Evolutionary conservation across 768 basidiomycete genomes (phyloP).

Genomic region (Tremella fuciformis): DNA sequence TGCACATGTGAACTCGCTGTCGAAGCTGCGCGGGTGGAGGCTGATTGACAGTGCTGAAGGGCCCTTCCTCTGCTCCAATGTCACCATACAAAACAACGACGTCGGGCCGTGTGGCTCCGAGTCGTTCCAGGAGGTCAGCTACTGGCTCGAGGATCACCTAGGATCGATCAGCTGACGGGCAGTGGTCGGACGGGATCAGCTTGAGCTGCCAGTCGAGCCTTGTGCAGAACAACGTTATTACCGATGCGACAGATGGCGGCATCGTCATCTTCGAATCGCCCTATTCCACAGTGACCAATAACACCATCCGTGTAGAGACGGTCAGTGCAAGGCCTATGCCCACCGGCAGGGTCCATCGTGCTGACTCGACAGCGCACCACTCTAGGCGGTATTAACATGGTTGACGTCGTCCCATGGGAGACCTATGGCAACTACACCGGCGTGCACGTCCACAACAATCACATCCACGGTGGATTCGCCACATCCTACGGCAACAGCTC

Average conservation of each 20-base stretch:
- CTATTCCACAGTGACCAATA: conserved; percentile 38
- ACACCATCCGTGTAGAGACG: conserved; percentile 42
- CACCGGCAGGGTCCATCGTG: neutral
- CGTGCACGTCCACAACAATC: conserved; percentile 34
- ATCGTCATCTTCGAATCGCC: conserved; percentile 49
- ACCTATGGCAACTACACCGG: conserved; percentile 41
- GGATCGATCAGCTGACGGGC: conserved; percentile 7
- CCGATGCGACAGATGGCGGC: conserved; percentile 24
- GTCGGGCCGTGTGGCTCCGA: conserved; percentile 57
- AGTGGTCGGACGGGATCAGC: conserved; percentile 52
- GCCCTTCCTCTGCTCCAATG: conserved; percentile 62
- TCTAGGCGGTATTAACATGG: conserved; percentile 48
- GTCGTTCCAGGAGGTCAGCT: conserved; percentile 37
- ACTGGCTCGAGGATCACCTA: neutral
- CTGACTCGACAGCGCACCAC: conserved; percentile 23
- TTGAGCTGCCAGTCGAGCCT: conserved; percentile 42
- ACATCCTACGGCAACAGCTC: conserved; percentile 33
- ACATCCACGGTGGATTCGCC: conserved; percentile 42
- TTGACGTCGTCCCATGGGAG: conserved; percentile 41
- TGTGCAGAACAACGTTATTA: conserved; percentile 46
- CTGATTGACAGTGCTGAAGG: conserved; percentile 59
- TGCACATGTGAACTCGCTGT: conserved; percentile 59
- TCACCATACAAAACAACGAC: conserved; percentile 73
- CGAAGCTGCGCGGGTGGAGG: neutral
- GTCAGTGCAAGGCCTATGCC: conserved; percentile 25